A percentile compares a stretch with the other conserved stretches of the same genome.
Evolutionary conservation across 306 rosid genomes (phyloP).

Genomic region (Ormosia semicastrata): DNA sequence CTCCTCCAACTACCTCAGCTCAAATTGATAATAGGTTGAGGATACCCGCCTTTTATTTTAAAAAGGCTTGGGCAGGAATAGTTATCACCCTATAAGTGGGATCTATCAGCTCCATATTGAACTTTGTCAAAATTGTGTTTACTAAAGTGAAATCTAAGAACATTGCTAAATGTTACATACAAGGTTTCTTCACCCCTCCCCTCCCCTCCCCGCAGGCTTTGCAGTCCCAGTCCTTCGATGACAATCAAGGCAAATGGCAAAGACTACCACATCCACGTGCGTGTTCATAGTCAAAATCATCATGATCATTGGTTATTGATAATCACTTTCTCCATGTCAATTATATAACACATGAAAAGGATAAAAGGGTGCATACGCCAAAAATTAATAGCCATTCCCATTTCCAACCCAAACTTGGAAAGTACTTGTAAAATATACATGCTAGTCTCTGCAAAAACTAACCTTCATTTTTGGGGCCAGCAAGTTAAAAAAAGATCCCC

Average conservation of each 20-base stretch:
- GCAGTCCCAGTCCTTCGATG: too few species aligned
- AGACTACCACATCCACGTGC: not conserved
- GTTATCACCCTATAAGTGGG: too few species aligned
- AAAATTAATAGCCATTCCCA: slow-evolving; percentile 19
- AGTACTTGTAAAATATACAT: slow-evolving; percentile 7
- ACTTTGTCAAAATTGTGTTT: not conserved
- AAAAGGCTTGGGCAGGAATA: too few species aligned
- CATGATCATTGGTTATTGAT: slow-evolving; percentile 5
- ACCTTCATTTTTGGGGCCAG: slow-evolving; percentile 19
- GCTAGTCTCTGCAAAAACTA: slow-evolving; percentile 1
- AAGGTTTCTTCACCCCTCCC: not conserved
- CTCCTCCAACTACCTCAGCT: too few species aligned
- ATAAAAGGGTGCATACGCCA: not conserved
- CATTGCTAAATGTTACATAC: not conserved
- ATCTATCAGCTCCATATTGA: not conserved
- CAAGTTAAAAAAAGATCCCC: slow-evolving; percentile 39
- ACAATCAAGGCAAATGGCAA: too few species aligned
- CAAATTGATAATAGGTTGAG: too few species aligned
- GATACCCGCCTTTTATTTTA: too few species aligned
- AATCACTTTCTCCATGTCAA: not conserved
- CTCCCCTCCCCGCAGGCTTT: not conserved
- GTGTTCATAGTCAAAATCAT: not conserved
- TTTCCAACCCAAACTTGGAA: slow-evolving; percentile 17
- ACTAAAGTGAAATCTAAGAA: slow-evolving; percentile 4
- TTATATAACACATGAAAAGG: slow-evolving; percentile 27